Conservation (phyloP, 306 rosid genomes). For the Malus domestica region DNA sequence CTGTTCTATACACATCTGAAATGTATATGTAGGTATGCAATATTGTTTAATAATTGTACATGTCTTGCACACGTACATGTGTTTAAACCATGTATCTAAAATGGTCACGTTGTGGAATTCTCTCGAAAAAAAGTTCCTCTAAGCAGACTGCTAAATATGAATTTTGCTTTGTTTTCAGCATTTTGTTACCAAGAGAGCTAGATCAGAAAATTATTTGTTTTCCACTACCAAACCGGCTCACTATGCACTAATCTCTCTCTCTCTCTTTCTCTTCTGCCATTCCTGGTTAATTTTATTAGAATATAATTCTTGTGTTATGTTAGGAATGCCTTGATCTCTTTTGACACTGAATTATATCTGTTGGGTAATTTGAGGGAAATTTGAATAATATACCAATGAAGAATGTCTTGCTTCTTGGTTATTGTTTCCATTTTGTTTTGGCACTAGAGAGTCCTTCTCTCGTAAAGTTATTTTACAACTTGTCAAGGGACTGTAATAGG, state of each 20-base stretch:
- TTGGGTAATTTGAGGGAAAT: background rate
- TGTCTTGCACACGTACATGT: no score
- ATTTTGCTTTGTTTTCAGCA: background rate
- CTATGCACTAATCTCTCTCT: background rate
- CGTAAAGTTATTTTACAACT: no score
- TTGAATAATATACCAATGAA: background rate
- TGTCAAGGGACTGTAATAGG: no score
- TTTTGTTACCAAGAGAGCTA: no score
- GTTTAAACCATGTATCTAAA: background rate
- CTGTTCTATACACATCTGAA: background rate
- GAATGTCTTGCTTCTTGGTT: background rate
- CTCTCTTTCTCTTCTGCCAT: background rate
- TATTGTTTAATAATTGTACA: no score
- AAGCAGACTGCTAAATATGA: background rate
- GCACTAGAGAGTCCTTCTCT: no score
- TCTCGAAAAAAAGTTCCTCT: background rate
- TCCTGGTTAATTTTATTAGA: background rate
- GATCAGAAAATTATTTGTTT: no score
- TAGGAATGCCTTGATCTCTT: no score
- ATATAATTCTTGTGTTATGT: no score
- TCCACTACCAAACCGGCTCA: background rate
- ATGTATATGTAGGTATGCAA: no score
- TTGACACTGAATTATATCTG: no score
- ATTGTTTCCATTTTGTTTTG: no score
- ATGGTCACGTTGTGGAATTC: background rate